Conservation (phyloP, 2,329 filamentous ascomycete species). For the Alternaria burnsii region DNA sequence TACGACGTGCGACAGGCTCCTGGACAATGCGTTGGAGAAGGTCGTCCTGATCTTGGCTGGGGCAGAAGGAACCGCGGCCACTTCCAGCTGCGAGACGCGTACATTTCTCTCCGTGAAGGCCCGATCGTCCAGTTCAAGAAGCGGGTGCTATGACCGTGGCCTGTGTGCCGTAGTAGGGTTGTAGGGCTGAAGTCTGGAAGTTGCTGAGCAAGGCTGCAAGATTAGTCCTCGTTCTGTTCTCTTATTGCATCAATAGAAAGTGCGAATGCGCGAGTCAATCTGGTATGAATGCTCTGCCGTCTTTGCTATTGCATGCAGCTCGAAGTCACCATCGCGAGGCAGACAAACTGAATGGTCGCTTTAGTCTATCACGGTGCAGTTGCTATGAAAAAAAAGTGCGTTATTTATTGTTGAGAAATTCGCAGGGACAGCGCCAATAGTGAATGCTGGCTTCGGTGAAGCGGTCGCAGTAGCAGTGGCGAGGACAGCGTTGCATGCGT, state of each 20-base stretch:
- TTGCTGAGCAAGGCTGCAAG: neutral
- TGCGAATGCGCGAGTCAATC: neutral
- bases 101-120: neutral
- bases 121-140: conserved; percentile 5
- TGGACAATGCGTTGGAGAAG: neutral
- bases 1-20: conserved; percentile 2
- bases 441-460: neutral
- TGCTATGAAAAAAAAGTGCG: neutral
- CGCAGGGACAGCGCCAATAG: neutral
- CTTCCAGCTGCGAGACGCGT: conserved; percentile 1
- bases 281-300: neutral
- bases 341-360: too few relatives aligned
- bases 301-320: too few relatives aligned
- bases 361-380: neutral
- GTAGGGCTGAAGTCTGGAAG: neutral
- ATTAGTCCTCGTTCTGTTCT: neutral
- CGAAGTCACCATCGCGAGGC: too few relatives aligned
- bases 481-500: neutral
- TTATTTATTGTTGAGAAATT: neutral
- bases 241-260: neutral
- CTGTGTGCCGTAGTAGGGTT: neutral
- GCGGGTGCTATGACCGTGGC: neutral
- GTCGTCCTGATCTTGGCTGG: conserved; percentile 3
- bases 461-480: neutral
- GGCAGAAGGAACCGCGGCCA: neutral